Conservation (phyloP, 108 stramenopile genomes). For the Aurantiochytrium sp. region DNA sequence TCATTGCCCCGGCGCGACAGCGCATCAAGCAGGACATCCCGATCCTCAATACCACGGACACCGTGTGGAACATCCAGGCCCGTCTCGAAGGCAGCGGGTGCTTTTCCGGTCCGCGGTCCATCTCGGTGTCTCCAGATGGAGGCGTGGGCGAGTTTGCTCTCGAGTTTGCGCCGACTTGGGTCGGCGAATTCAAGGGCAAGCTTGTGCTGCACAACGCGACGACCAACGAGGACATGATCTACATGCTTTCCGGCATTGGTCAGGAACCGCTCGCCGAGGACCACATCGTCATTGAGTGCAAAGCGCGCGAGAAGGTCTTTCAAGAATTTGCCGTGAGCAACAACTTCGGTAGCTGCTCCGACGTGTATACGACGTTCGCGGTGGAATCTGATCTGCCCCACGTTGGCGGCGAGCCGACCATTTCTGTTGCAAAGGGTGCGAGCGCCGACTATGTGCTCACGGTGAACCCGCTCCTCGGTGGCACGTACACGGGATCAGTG, state of each 20-base stretch:
- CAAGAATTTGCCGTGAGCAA: slow-evolving; percentile 36
- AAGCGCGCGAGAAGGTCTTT: slow-evolving; percentile 47
- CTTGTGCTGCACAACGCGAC: slow-evolving; percentile 43
- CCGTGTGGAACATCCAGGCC: slow-evolving; percentile 43
- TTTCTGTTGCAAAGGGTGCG: slow-evolving; percentile 22
- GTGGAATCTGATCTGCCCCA: slow-evolving; percentile 58
- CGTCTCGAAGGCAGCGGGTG: slow-evolving; percentile 28
- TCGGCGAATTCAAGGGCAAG: slow-evolving; percentile 33
- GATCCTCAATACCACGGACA: slow-evolving; percentile 50
- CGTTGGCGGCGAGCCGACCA: slow-evolving; percentile 36
- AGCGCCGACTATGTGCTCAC: slow-evolving; percentile 38
- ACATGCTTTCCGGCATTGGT: slow-evolving; percentile 41
- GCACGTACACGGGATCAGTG: slow-evolving; percentile 48
- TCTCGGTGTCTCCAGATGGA: slow-evolving; percentile 44
- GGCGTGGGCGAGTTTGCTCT: slow-evolving; percentile 32
- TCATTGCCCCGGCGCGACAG: slow-evolving; percentile 55
- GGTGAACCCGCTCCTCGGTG: slow-evolving; percentile 48
- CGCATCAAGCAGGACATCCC: slow-evolving; percentile 52
- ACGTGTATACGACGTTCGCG: slow-evolving; percentile 27
- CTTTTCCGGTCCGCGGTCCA: slow-evolving; percentile 40
- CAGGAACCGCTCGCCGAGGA: slow-evolving; percentile 57
- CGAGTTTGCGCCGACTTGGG: slow-evolving; percentile 41
- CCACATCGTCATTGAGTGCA: slow-evolving; percentile 41
- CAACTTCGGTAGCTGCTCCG: neutral
- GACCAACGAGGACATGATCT: slow-evolving; percentile 42